Conservation (phyloP, 345 rosid species). For the Populus tremula region DNA sequence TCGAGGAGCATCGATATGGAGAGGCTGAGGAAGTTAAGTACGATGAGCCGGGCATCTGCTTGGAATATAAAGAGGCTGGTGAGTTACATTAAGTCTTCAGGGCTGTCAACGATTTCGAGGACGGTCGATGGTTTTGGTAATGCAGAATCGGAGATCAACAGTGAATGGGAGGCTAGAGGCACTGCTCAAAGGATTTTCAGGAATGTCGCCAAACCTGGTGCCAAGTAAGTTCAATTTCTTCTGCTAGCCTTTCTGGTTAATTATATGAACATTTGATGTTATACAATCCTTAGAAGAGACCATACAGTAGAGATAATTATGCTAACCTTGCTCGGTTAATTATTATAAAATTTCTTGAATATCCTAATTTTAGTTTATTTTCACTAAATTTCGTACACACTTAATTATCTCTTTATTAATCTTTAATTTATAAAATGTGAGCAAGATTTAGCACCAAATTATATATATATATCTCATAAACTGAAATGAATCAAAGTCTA, state of each 20-base stretch:
- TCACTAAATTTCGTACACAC: too few species aligned
- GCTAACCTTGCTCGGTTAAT: too few species aligned
- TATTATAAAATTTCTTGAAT: too few species aligned
- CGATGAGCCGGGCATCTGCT: slow-evolving; percentile 32
- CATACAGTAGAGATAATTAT: too few species aligned
- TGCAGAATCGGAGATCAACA: slow-evolving; percentile 41
- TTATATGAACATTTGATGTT: too few species aligned
- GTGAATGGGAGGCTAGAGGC: slow-evolving; percentile 54
- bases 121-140: slow-evolving; percentile 44
- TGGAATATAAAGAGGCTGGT: slow-evolving; percentile 56
- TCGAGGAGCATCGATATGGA: slow-evolving; percentile 47
- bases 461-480: too few species aligned
- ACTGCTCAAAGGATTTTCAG: slow-evolving; percentile 49
- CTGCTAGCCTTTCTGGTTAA: neutral
- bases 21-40: slow-evolving; percentile 44
- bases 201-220: slow-evolving; percentile 48
- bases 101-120: slow-evolving; percentile 47
- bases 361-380: too few species aligned
- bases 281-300: too few species aligned
- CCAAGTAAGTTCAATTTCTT: slow-evolving; percentile 37
- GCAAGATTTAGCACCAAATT: too few species aligned
- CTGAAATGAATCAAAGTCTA: too few species aligned
- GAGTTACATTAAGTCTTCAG: slow-evolving; percentile 39
- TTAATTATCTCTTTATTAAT: too few species aligned
- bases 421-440: too few species aligned